Evolutionary conservation across 2,329 filamentous ascomycete genomes (phyloP).

Genomic region (Colletotrichum gloeosporioides): DNA sequence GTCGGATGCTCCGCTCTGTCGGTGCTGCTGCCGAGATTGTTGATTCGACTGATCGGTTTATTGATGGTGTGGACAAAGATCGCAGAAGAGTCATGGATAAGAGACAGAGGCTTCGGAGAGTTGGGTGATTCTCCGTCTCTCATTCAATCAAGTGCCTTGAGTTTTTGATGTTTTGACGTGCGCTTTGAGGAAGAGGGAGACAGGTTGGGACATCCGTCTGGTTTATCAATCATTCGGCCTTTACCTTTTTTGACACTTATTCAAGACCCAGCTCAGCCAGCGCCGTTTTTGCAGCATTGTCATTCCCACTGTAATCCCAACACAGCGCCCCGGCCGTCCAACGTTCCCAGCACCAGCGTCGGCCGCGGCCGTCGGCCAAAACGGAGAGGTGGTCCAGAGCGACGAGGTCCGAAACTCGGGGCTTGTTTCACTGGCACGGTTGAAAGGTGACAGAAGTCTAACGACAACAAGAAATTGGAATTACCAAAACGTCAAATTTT

Average conservation of each 20-base stretch:
- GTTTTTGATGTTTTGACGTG: background rate
- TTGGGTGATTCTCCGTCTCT: background rate
- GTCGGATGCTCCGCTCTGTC: background rate
- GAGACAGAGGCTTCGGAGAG: background rate
- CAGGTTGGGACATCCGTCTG: background rate
- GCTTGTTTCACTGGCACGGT: conserved; percentile 11
- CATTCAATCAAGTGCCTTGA: background rate
- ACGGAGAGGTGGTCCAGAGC: background rate
- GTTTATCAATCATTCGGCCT: background rate
- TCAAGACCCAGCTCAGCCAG: background rate
- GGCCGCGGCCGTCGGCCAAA: background rate
- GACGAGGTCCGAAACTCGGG: conserved; percentile 14
- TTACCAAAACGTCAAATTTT: background rate
- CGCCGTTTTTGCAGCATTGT: background rate
- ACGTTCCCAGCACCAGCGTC: background rate
- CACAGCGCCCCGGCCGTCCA: background rate
- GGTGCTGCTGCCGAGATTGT: background rate
- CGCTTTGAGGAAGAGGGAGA: background rate
- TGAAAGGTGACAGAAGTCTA: background rate
- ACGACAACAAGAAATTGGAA: background rate
- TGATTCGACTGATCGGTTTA: background rate
- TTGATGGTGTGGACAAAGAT: background rate
- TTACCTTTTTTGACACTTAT: background rate
- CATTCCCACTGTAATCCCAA: background rate
- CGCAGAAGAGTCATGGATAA: background rate